Conservation (phyloP, 1,284 basidiomycete species). For the Ceratobasidium sp. region DNA sequence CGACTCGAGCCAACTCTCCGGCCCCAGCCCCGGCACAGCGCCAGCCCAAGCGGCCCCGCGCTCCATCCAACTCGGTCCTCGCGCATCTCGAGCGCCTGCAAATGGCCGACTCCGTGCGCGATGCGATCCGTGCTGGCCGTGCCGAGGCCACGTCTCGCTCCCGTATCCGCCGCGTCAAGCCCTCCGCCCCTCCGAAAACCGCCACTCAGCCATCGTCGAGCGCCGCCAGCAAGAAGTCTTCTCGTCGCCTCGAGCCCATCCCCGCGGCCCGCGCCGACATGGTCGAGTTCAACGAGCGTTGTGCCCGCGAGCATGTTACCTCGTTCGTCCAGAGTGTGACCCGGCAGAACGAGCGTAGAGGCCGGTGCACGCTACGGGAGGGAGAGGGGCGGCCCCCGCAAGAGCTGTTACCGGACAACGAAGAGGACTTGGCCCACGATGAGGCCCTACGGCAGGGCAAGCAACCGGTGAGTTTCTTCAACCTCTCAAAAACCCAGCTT, state of each 20-base stretch:
- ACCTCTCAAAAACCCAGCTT: no score
- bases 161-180: not conserved
- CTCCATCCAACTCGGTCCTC: no score
- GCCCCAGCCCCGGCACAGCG: no score
- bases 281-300: conserved; percentile 1
- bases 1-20: no score
- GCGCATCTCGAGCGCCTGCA: no score
- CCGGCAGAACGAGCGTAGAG: not conserved
- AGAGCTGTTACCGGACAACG: conserved; percentile 1
- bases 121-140: not conserved
- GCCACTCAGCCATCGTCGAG: not conserved
- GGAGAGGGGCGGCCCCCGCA: not conserved
- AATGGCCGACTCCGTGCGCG: not conserved
- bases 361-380: not conserved
- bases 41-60: no score
- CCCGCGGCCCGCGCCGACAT: not conserved
- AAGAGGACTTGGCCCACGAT: not conserved
- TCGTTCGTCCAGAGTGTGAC: not conserved
- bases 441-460: not conserved
- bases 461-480: not conserved
- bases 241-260: not conserved
- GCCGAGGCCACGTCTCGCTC: not conserved
- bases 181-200: not conserved
- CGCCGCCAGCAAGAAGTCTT: no score
- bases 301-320: not conserved